Evolutionary conservation across 2,329 filamentous ascomycete genomes (phyloP), one percentile per base, ranked within the genome.

Genomic region (Claviceps maximensis): DNA sequence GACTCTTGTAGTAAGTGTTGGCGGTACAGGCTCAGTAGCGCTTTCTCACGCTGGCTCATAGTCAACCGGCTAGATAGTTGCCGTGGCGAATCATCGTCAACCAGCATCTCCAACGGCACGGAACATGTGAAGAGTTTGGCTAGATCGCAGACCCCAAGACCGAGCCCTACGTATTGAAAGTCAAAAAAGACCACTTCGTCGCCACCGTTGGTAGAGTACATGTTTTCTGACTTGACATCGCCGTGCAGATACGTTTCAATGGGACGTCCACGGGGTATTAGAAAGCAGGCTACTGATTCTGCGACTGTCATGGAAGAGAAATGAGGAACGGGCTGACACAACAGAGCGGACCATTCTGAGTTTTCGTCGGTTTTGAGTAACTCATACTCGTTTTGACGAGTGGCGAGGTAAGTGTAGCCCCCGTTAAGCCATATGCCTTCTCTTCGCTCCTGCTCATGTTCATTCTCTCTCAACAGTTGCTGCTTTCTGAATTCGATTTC

Each of bases 51-150:
- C 1, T 66, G 55, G 3, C 69, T 62, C 77, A 83, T 80, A 0
- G 56, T 27, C n/a, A 81, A 60, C 40, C 67, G 61, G 1, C 68
- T 55, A 0, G 70, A 65, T 1, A 75, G 48, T 1, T 59, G 51
- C 0, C 59, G 55, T 0, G 51, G 55, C 0, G 51, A 48, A 5
- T 57, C n/a, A n/a, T n/a, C n/a, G n/a, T n/a, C 60, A 0, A 69
- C 66, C 0, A 86, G 71, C 71, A 83, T 73, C 2, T 66, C 57
- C 7, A 78, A 40, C 0, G 81, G 80, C 0, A 85, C 73, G 2
- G 82, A 84, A 62, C 81, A 84, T 0, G 82, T 85, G 55, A 84
- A 83, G 0, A 85, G 63, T 60, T 85, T 85, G 2, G 81, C 82
- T 0, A 86, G 67, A 61, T 86, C 83, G 57, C 81, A 82, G 0